phyloP scores from a whole-genome alignment of 2,329 filamentous ascomycete genomes.

The Cryphonectria japonica region DNA sequence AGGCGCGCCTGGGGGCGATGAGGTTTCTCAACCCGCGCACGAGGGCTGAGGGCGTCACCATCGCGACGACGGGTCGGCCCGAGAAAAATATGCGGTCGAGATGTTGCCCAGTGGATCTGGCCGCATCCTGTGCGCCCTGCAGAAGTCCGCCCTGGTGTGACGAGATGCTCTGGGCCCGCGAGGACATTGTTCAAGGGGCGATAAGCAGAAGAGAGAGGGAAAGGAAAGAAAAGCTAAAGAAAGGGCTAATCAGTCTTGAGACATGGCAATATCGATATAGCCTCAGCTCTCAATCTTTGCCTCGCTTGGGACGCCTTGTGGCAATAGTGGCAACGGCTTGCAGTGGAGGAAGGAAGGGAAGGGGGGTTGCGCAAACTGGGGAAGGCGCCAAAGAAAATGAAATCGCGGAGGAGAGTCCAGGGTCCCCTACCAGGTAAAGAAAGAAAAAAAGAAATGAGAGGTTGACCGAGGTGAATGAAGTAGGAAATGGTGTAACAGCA shows the following conservation, averaged over 20 bases:
- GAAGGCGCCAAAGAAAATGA: background rate
- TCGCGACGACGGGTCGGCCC: conserved; percentile 17
- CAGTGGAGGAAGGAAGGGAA: background rate
- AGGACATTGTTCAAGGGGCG: conserved; percentile 13
- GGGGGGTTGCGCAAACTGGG: too few relatives aligned
- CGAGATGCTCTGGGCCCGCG: conserved; percentile 19
- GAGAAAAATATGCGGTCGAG: conserved; percentile 4
- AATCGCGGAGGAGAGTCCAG: background rate
- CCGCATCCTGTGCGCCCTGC: conserved; percentile 8
- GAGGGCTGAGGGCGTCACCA: conserved; percentile 12
- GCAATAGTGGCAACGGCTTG: background rate
- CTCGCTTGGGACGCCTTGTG: background rate
- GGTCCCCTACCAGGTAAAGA: background rate
- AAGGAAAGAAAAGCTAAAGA: background rate
- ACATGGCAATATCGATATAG: conserved; percentile 1
- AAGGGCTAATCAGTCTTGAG: conserved; percentile 13
- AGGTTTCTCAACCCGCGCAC: conserved; percentile 1
- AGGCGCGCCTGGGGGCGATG: conserved; percentile 15
- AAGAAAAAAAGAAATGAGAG: background rate
- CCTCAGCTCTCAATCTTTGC: background rate
- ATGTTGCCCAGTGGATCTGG: background rate
- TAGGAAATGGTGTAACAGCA: background rate
- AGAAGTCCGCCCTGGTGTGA: conserved; percentile 23
- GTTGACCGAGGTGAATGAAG: background rate
- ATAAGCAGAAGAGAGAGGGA: background rate